Conservation (phyloP, 2,329 filamentous ascomycete genomes). For the Curvularia spicifera region DNA sequence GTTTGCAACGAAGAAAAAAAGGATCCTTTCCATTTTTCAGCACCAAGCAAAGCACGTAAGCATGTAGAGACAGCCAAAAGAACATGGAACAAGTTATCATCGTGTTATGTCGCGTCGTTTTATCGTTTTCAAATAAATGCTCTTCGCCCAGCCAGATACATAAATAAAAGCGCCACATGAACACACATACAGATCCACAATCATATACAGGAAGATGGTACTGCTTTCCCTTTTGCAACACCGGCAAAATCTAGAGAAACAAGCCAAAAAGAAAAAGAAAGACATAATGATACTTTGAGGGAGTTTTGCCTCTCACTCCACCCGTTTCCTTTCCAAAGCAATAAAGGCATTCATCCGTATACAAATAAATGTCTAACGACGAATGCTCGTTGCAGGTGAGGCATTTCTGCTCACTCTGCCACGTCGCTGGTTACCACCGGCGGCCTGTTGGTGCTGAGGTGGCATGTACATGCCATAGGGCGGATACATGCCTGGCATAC, state of each 20-base stretch:
- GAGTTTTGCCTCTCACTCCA: not conserved
- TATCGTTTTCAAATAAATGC: constrained; percentile 23
- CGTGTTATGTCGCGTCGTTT: constrained; percentile 20
- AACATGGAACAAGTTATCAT: constrained; percentile 17
- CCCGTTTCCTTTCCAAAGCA: not conserved
- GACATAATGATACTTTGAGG: not conserved
- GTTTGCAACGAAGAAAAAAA: too few species aligned
- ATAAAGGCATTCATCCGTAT: constrained; percentile 36
- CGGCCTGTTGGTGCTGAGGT: constrained; percentile 51
- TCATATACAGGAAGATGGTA: constrained; percentile 38
- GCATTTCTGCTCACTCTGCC: constrained; percentile 58
- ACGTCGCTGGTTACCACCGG: constrained; percentile 59
- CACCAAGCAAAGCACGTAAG: not conserved
- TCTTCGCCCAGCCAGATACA: constrained; percentile 21
- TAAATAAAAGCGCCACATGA: not conserved
- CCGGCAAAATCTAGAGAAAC: constrained; percentile 10
- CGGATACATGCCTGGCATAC: constrained; percentile 44
- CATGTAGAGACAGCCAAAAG: not conserved
- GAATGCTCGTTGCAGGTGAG: constrained; percentile 25
- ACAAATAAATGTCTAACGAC: constrained; percentile 30
- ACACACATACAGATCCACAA: constrained; percentile 22
- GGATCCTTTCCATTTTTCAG: too few species aligned
- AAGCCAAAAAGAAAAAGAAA: not conserved
- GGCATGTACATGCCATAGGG: constrained; percentile 61
- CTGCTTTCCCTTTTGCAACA: constrained; percentile 24